Evolutionary conservation across 2,329 filamentous ascomycete species (phyloP).

Genomic region (Penicillium polonicum): DNA sequence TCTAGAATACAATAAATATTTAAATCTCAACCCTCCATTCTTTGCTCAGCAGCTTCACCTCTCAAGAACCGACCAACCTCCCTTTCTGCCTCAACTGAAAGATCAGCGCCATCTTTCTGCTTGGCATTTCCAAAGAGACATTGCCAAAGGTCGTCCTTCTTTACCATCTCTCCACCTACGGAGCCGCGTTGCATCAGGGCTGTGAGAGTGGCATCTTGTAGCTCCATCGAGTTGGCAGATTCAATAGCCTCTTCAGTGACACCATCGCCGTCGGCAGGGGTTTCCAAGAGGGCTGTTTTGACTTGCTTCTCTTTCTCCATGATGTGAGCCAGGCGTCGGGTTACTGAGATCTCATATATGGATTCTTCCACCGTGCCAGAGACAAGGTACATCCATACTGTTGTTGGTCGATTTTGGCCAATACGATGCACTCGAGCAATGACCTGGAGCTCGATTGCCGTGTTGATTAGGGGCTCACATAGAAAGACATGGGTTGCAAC

Average conservation of each 20-base stretch:
- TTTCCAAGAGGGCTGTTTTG: conserved; percentile 20
- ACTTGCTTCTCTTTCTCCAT: conserved; percentile 44
- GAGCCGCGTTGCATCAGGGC: conserved; percentile 69
- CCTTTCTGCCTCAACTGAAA: conserved; percentile 32
- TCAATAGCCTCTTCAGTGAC: conserved; percentile 66
- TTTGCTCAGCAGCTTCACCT: conserved; percentile 55
- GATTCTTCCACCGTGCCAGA: conserved; percentile 87
- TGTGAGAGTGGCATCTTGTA: conserved; percentile 70
- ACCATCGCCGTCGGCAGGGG: background rate
- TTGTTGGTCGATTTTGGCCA: conserved; percentile 82
- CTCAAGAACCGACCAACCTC: conserved; percentile 54
- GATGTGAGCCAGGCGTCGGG: conserved; percentile 75
- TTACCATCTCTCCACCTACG: conserved; percentile 75
- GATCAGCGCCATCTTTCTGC: conserved; percentile 21
- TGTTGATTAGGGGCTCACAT: conserved; percentile 90
- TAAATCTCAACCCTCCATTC: conserved; percentile 24
- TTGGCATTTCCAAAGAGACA: conserved; percentile 72
- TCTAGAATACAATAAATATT: background rate
- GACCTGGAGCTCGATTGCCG: conserved; percentile 88
- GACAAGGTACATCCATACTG: conserved; percentile 94
- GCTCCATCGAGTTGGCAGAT: conserved; percentile 77
- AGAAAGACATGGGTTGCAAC: conserved; percentile 93
- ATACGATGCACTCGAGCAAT: conserved; percentile 95
- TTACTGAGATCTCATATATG: conserved; percentile 83
- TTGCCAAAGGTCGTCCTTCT: conserved; percentile 77